These are phyloP conservation scores for Rubia peregrina DNA, from an alignment of 305 asterid species.

Conservation along the genomic window DNA sequence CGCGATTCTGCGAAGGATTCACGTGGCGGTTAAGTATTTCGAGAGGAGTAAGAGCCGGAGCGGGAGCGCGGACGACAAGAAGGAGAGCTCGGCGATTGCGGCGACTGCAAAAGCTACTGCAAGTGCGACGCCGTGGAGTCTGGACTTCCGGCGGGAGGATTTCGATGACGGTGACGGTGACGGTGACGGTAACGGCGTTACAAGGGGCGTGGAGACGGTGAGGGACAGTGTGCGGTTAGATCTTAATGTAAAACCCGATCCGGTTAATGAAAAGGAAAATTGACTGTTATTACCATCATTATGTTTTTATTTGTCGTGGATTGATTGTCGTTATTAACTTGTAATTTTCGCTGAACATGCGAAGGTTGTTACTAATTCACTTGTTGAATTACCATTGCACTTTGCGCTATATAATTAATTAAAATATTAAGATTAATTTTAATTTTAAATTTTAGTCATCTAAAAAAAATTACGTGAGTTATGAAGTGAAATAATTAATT, in stretches of 20 bases:
- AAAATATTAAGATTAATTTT: no score
- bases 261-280: slow-evolving; percentile 17
- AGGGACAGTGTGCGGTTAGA: slow-evolving; percentile 25
- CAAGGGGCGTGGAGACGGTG: slow-evolving; percentile 13
- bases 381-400: no score
- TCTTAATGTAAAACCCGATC: slow-evolving; percentile 45
- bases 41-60: slow-evolving; percentile 20
- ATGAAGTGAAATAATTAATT: no score
- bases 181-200: slow-evolving; percentile 17
- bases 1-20: slow-evolving; percentile 41
- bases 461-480: no score
- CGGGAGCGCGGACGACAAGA: slow-evolving; percentile 13
- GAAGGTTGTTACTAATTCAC: not conserved
- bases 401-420: no score
- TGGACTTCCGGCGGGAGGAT: slow-evolving; percentile 32
- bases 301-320: not conserved
- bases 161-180: slow-evolving; percentile 21
- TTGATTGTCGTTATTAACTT: not conserved
- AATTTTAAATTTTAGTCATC: no score
- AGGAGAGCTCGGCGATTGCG: slow-evolving; percentile 12
- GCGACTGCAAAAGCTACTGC: not conserved
- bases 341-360: not conserved
- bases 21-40: slow-evolving; percentile 46
- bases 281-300: not conserved
- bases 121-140: slow-evolving; percentile 25